Conservation (phyloP, 75 land plant genomes). For the Isoetes taiwanensis region DNA sequence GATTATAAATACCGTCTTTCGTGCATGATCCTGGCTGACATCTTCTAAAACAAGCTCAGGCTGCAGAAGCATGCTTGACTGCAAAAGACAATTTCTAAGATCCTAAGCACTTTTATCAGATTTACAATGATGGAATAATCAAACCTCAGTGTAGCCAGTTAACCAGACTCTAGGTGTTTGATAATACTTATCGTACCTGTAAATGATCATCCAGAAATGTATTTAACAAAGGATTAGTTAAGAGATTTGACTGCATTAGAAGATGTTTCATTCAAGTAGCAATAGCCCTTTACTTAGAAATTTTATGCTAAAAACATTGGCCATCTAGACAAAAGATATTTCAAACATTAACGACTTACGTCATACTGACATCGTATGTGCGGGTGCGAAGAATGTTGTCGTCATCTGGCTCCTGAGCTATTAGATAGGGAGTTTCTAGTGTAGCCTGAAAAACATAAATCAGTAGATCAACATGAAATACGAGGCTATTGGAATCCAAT, state of each 20-base stretch:
- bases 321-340: no score
- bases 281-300: no score
- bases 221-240: no score
- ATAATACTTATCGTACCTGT: conserved; percentile 93
- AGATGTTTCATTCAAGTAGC: no score
- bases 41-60: conserved; percentile 98
- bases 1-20: conserved; percentile 48
- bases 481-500: neutral
- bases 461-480: neutral
- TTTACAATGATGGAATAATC: neutral
- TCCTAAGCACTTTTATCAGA: neutral
- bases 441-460: conserved; percentile 40
- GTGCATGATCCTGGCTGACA: conserved; percentile 99
- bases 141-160: conserved; percentile 96
- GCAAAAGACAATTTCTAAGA: neutral
- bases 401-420: conserved; percentile 86
- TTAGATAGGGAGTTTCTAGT: conserved; percentile 37
- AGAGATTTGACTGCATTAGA: no score
- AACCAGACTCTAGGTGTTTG: conserved; percentile 97
- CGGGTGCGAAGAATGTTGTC: conserved; percentile 84
- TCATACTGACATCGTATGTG: conserved; percentile 97
- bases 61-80: conserved; percentile 80
- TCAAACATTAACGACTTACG: no score
- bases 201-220: no score
- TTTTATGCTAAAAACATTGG: no score